These are phyloP conservation scores for Plasmodium falciparum DNA, from an alignment of 169 alveolate species.

Conservation along the genomic window DNA sequence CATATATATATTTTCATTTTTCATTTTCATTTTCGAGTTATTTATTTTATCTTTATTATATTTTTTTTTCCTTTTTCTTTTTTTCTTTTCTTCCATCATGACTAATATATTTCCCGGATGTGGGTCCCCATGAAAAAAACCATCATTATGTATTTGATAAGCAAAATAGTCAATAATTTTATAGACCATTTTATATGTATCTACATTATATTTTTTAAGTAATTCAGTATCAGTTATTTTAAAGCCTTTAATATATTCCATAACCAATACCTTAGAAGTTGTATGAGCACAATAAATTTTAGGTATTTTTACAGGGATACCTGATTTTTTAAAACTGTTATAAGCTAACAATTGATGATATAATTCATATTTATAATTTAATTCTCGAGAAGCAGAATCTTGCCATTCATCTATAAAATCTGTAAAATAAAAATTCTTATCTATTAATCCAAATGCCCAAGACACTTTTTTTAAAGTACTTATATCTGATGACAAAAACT, in stretches of 20 bases:
- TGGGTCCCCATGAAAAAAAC: slow-evolving; percentile 94
- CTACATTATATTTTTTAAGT: slow-evolving; percentile 79
- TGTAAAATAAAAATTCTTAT: slow-evolving; percentile 82
- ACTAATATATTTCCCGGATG: slow-evolving; percentile 93
- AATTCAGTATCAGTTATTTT: slow-evolving; percentile 88
- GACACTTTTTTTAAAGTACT: slow-evolving; percentile 83
- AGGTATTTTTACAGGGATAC: slow-evolving; percentile 88
- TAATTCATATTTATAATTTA: slow-evolving; percentile 89
- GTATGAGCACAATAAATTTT: slow-evolving; percentile 85
- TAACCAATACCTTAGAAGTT: slow-evolving; percentile 88
- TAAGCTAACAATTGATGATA: slow-evolving; percentile 86
- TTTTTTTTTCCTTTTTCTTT: slow-evolving; percentile 1
- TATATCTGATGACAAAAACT: slow-evolving; percentile 85
- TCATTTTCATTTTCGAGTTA: neutral
- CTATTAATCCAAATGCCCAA: slow-evolving; percentile 86
- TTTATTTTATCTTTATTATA: neutral
- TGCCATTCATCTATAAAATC: slow-evolving; percentile 92
- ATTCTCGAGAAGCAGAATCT: slow-evolving; percentile 88
- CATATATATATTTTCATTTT: too few species aligned
- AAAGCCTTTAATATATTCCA: slow-evolving; percentile 92
- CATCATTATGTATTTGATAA: slow-evolving; percentile 84
- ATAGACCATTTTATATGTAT: slow-evolving; percentile 72
- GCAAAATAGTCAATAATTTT: slow-evolving; percentile 85
- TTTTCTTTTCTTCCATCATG: slow-evolving; percentile 50
- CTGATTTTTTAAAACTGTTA: slow-evolving; percentile 85